phyloP scores from a whole-genome alignment of 257 asterid species.

The Verbena officinalis region DNA sequence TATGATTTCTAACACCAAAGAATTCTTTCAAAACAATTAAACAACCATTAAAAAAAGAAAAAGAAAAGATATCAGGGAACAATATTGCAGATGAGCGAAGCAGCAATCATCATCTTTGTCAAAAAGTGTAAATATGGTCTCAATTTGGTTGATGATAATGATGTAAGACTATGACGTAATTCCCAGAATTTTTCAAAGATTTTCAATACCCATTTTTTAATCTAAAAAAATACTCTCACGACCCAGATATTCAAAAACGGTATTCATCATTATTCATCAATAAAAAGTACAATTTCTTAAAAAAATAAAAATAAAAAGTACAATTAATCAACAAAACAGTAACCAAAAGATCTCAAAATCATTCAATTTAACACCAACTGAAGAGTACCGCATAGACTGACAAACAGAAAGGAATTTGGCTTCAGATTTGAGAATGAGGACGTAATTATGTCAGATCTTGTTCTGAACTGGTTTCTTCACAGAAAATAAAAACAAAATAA shows the following conservation, averaged over 20 bases:
- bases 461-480: neutral
- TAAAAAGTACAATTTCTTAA: slow-evolving; percentile 12
- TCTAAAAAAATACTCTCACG: neutral
- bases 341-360: slow-evolving; percentile 10
- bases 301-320: slow-evolving; percentile 5
- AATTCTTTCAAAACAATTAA: slow-evolving; percentile 5
- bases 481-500: slow-evolving; percentile 15
- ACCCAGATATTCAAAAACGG: neutral
- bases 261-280: neutral
- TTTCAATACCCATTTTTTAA: slow-evolving; percentile 1
- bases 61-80: neutral
- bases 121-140: slow-evolving; percentile 16
- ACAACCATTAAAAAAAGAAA: neutral
- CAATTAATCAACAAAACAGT: slow-evolving; percentile 19
- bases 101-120: slow-evolving; percentile 1
- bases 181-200: slow-evolving; percentile 16
- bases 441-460: slow-evolving; percentile 35
- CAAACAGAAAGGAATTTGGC: slow-evolving; percentile 5
- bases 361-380: neutral
- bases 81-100: slow-evolving; percentile 21
- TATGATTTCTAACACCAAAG: neutral
- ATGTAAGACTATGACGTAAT: neutral
- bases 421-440: slow-evolving; percentile 24
- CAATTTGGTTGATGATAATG: slow-evolving; percentile 7
- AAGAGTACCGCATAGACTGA: neutral